phyloP scores from a whole-genome alignment of 805 yeast species.

The Helenozyma rhizophorensis region DNA sequence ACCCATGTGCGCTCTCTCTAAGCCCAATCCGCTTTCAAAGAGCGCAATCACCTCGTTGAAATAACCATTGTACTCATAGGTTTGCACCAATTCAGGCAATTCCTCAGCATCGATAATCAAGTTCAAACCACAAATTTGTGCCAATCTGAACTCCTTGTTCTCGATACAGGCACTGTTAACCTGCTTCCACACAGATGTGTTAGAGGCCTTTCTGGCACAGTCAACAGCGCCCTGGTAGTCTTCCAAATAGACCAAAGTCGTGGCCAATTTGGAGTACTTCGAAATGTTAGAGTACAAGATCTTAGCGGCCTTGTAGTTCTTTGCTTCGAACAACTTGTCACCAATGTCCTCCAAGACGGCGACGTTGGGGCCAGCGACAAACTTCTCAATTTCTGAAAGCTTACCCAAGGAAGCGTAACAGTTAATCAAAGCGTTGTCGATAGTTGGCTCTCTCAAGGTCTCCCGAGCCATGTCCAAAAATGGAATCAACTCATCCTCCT shows the following conservation, averaged over 20 bases:
- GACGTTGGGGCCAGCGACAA: slow-evolving; percentile 82
- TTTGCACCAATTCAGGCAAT: slow-evolving; percentile 78
- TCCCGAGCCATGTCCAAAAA: slow-evolving; percentile 90
- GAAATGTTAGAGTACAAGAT: slow-evolving; percentile 79
- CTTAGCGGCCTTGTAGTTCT: slow-evolving; percentile 90
- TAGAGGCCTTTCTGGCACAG: slow-evolving; percentile 97
- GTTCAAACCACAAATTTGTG: slow-evolving; percentile 97
- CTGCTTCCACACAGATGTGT: slow-evolving; percentile 92
- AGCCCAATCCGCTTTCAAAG: slow-evolving; percentile 91
- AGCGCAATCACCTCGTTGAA: slow-evolving; percentile 87
- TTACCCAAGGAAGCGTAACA: slow-evolving; percentile 78
- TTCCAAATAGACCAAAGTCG: slow-evolving; percentile 87
- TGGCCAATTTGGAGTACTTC: slow-evolving; percentile 92
- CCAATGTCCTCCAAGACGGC: slow-evolving; percentile 92
- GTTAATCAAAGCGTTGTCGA: slow-evolving; percentile 88
- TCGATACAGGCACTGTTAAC: slow-evolving; percentile 96
- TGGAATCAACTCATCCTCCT: slow-evolving; percentile 86
- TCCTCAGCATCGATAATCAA: slow-evolving; percentile 97
- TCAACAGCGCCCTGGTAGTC: slow-evolving; percentile 97
- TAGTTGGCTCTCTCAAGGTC: slow-evolving; percentile 81
- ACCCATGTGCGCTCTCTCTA: slow-evolving; percentile 99
- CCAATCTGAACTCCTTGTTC: slow-evolving; percentile 90
- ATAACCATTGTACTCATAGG: slow-evolving; percentile 86
- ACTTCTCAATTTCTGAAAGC: slow-evolving; percentile 75
- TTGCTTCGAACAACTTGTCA: slow-evolving; percentile 76